phyloP scores from a whole-genome alignment of 2,329 filamentous ascomycete genomes.

The Colletotrichum destructivum region DNA sequence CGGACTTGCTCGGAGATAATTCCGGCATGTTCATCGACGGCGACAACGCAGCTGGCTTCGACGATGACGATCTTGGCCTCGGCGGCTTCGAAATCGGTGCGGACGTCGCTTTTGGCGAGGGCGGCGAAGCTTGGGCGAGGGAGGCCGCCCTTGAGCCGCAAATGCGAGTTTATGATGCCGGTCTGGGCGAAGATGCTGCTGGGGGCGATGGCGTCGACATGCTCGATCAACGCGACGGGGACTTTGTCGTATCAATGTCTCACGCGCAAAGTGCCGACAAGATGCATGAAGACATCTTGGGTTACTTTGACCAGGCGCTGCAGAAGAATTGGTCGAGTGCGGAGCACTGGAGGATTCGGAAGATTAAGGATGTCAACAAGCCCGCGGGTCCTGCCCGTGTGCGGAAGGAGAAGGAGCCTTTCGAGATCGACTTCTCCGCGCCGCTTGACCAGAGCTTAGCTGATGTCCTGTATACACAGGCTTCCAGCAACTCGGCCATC shows the following conservation, averaged over 20 bases:
- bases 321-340: constrained; percentile 98
- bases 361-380: constrained; percentile 86
- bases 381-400: constrained; percentile 72
- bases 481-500: constrained; percentile 84
- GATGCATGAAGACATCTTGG: constrained; percentile 93
- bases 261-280: constrained; percentile 72
- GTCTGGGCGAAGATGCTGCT: constrained; percentile 69
- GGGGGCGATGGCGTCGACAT: constrained; percentile 67
- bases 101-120: constrained; percentile 92
- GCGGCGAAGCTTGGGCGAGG: constrained; percentile 94
- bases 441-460: constrained; percentile 80
- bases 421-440: constrained; percentile 91
- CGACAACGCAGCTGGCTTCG: constrained; percentile 86
- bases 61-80: constrained; percentile 74
- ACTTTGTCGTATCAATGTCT: constrained; percentile 86
- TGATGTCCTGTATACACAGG: constrained; percentile 85
- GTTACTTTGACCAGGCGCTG: constrained; percentile 96
- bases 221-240: constrained; percentile 77
- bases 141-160: constrained; percentile 91
- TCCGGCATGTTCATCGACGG: constrained; percentile 90
- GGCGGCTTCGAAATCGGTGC: constrained; percentile 79
- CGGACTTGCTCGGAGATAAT: constrained; percentile 72
- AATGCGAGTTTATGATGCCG: constrained; percentile 82
- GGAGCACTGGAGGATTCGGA: constrained; percentile 98
- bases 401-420: constrained; percentile 95